Evolutionary conservation across 2,329 filamentous ascomycete genomes (phyloP), one percentile per base, ranked within the genome.

Genomic region (Clarireedia hainanense): DNA sequence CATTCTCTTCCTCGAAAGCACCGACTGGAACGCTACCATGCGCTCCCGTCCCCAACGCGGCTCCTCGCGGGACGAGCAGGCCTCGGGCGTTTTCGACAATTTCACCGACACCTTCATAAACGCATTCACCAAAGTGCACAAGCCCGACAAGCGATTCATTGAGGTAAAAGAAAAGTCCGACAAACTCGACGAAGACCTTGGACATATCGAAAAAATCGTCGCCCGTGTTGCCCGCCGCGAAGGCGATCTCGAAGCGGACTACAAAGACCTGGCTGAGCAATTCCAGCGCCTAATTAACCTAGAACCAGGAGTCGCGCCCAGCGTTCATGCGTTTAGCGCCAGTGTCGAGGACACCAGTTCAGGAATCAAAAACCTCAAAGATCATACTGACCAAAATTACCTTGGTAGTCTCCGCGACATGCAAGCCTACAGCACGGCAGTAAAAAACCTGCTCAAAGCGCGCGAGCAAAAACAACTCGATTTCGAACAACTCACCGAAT

Each of bases 391-490:
- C 69, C 91, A 95, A 66, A 91, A 96, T 71, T 99, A 99, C 69
- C 83, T 99, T 1, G 89, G 90, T 63, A 92, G 87, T 55, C 78
- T 99, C 52, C 84, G 91, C 50, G 94, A 99, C 73, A 96, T 97
- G 91, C 89, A 95, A 65, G 87, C 91, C 26, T 99, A 97, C 72
- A 92, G 91, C 62, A 75, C 81, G n/a, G 87, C 91, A 0, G 76
- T 97, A 47, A 95, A 95, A 72, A 80, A 83, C 24, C 84, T 99
- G 5, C 83, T 99, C 61, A 95, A 95, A 71, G 89, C 89, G 1
- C 86, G 94, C 37, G 94, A 99, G 74, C 91, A 95, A 74, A 99
- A 99, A 70, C 94, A 99, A 71, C 86, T 99, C 57, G 94, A 99
- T 74, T 96, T 92, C 67, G 94, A 99, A 73, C 91, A 90, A 62